These are phyloP conservation scores for Aspergillus sp. DNA, from an alignment of 2,329 filamentous ascomycete genomes.

Conservation along the genomic window DNA sequence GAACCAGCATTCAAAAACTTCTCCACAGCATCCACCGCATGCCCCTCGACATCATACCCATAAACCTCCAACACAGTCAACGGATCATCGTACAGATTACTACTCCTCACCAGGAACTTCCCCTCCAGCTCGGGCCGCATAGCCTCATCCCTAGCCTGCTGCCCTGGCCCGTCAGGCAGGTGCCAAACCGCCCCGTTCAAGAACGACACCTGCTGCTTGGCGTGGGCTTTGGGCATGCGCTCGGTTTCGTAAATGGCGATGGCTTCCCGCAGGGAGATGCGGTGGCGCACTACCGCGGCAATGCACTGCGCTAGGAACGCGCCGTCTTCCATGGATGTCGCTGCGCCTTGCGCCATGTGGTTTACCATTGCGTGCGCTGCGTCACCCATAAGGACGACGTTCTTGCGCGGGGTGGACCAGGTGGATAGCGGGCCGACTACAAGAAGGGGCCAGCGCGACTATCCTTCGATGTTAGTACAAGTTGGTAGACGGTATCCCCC, in stretches of 20 bases:
- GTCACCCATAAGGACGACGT: constrained; percentile 35
- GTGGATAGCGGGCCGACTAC: constrained; percentile 8
- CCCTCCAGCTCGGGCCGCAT: constrained; percentile 38
- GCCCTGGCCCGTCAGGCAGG: constrained; percentile 37
- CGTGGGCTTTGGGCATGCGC: constrained; percentile 24
- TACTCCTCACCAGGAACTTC: constrained; percentile 29
- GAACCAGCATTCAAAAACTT: background rate
- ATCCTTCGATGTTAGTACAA: background rate
- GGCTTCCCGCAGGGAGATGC: constrained; percentile 21
- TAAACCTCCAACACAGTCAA: constrained; percentile 42
- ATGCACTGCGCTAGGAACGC: constrained; percentile 26
- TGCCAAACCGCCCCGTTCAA: constrained; percentile 45
- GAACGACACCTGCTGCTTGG: constrained; percentile 40
- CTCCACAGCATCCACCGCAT: constrained; percentile 25
- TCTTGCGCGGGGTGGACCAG: constrained; percentile 13
- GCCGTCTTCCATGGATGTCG: constrained; percentile 40
- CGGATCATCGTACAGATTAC: constrained; percentile 45
- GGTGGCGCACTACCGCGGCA: constrained; percentile 17
- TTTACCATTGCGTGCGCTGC: constrained; percentile 36
- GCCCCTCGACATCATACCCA: constrained; percentile 40
- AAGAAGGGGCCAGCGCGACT: constrained; percentile 17
- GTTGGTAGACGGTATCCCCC: background rate
- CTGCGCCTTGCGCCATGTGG: constrained; percentile 24
- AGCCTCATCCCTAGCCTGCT: constrained; percentile 35
- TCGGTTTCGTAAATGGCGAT: constrained; percentile 34